These are phyloP conservation scores for Pseudogymnoascus sp. DNA, from an alignment of 2,329 filamentous ascomycete species.

Conservation along the genomic window DNA sequence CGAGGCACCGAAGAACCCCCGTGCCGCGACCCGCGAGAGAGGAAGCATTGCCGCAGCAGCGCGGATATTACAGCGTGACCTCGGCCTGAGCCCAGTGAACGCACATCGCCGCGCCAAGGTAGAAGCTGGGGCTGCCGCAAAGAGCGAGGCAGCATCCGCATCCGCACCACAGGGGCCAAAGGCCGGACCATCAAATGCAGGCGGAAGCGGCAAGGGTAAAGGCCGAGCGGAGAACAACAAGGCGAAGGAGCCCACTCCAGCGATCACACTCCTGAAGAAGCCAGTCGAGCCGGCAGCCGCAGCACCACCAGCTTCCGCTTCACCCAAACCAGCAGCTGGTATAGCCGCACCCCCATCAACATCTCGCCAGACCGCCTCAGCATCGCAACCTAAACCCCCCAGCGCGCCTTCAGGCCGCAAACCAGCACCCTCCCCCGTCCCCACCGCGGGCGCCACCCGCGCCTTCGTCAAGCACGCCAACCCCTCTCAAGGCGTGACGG, in stretches of 20 bases:
- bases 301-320: slow-evolving; percentile 23
- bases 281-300: slow-evolving; percentile 23
- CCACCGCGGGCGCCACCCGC: slow-evolving; percentile 48
- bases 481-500: slow-evolving; percentile 84
- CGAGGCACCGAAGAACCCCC: slow-evolving; percentile 47
- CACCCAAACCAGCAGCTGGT: slow-evolving; percentile 16
- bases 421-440: slow-evolving; percentile 20
- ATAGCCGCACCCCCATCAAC: slow-evolving; percentile 26
- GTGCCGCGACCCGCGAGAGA: slow-evolving; percentile 37
- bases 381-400: slow-evolving; percentile 19
- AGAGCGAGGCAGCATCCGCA: slow-evolving; percentile 22
- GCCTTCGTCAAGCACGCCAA: slow-evolving; percentile 79
- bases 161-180: slow-evolving; percentile 9
- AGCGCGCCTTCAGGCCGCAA: slow-evolving; percentile 25
- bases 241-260: slow-evolving; percentile 24
- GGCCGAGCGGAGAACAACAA: slow-evolving; percentile 31
- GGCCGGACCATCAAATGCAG: slow-evolving; percentile 22
- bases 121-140: slow-evolving; percentile 34
- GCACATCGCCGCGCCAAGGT: slow-evolving; percentile 54
- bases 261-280: slow-evolving; percentile 35
- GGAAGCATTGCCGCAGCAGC: slow-evolving; percentile 54
- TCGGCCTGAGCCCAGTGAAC: slow-evolving; percentile 56
- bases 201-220: slow-evolving; percentile 13
- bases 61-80: slow-evolving; percentile 57
- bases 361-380: slow-evolving; percentile 22